These are phyloP conservation scores for Suillus hirtellus DNA, from an alignment of 768 basidiomycete species.

Conservation along the genomic window DNA sequence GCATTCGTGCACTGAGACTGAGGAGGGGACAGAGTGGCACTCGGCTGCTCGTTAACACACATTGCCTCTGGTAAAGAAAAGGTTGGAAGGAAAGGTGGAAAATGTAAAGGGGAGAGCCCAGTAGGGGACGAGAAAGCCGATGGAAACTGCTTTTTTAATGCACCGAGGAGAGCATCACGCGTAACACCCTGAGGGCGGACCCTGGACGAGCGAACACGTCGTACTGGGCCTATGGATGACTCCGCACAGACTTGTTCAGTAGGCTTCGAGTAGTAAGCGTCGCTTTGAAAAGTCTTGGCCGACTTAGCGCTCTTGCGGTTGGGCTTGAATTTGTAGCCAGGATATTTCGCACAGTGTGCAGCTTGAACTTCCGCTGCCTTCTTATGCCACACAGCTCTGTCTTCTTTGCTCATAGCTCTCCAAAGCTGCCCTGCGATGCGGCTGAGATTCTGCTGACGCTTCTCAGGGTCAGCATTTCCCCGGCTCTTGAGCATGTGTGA, in stretches of 20 bases:
- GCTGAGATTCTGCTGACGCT: constrained; percentile 55
- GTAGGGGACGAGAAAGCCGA: constrained; percentile 11
- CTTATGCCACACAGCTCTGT: constrained; percentile 37
- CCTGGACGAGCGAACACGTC: constrained; percentile 33
- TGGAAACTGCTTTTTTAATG: constrained; percentile 9
- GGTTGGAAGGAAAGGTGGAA: constrained; percentile 20
- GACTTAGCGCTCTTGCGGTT: constrained; percentile 22
- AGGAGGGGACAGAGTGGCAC: constrained; percentile 18
- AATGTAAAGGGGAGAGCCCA: constrained; percentile 17
- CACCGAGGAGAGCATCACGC: constrained; percentile 18
- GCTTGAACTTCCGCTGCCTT: constrained; percentile 29
- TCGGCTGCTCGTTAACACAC: background rate
- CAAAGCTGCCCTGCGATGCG: constrained; percentile 55
- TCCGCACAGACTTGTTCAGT: constrained; percentile 38
- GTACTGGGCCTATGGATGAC: constrained; percentile 38
- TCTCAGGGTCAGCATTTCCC: constrained; percentile 45
- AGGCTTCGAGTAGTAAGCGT: constrained; percentile 24
- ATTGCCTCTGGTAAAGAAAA: constrained; percentile 13
- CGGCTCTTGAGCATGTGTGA: constrained; percentile 48
- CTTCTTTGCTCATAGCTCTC: constrained; percentile 40
- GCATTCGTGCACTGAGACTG: constrained; percentile 12
- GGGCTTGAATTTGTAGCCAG: constrained; percentile 31
- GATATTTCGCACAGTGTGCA: constrained; percentile 31
- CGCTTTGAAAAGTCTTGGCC: constrained; percentile 21
- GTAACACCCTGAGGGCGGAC: constrained; percentile 18